A percentile compares a stretch with the other conserved stretches of the same genome.
These are phyloP conservation scores for Dioscorea cayenensis DNA, from an alignment of 116 monocot species.

Conservation along the genomic window DNA sequence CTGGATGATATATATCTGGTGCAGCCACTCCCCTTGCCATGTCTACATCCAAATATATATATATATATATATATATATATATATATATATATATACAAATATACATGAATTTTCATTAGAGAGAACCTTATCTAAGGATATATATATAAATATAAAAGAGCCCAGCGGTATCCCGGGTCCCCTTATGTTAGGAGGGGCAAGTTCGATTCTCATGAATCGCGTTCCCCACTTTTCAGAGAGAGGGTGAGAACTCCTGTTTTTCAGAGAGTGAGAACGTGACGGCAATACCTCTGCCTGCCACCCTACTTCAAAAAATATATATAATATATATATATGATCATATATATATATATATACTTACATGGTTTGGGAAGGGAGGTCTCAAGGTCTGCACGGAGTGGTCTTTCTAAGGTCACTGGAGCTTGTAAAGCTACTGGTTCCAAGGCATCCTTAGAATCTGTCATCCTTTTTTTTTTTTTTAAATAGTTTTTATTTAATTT, in stretches of 20 bases:
- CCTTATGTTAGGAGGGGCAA: no score
- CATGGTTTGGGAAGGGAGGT: constrained; percentile 41
- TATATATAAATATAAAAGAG: no score
- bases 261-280: no score
- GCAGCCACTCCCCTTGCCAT: constrained; percentile 65
- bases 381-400: constrained; percentile 41
- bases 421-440: constrained; percentile 35
- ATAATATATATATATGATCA: neutral
- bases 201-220: no score
- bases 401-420: constrained; percentile 33
- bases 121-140: no score
- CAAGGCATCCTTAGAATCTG: constrained; percentile 35
- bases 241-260: no score
- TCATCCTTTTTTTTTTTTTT: constrained; percentile 21
- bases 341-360: constrained; percentile 13
- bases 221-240: no score
- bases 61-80: neutral
- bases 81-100: neutral
- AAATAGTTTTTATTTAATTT: neutral
- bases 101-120: no score
- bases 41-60: constrained; percentile 19
- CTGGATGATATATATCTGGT: constrained; percentile 59
- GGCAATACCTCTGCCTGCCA: no score
- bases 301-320: constrained; percentile 10
- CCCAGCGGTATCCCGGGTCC: no score